Base-by-base conservation (phyloP, 1,284 basidiomycete genomes). In the Leccinum variabile region DNA sequence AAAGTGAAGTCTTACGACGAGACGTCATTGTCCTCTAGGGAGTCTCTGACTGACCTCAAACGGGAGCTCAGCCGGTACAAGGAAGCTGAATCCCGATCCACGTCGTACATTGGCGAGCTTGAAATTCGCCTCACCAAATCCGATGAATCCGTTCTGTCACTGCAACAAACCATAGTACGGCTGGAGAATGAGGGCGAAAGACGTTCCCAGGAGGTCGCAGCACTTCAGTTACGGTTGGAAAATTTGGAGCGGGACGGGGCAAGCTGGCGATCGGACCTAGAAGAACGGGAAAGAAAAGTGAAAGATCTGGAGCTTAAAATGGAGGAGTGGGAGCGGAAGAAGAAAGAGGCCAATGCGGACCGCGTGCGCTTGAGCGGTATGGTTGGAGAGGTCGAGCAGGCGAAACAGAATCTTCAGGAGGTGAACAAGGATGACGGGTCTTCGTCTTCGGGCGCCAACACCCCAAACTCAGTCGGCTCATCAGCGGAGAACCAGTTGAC, bases 71-170 rank as follows among this genome's bases (percentile, higher is more conserved):
- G 83, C 54, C 86, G 88, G 57, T 88, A 89, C 76, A 92, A 88
- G 72, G 92, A 97, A 58, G 77, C 82, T 2, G 93, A 96, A 68
- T 78, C 80, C 1, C 84, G 89, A 60, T 89, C 90, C 10, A 76
- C 84, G 50, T 83, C 87, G 66, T 97, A 98, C 76, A 95, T 98
- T 62, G 80, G 86, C n/a, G 95, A 96, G 60, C 83, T 99, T 22
- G 97, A 99, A 76, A 80, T 83, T 54, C 89, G 93, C 30, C 82
- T 98, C 11, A 80, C 88, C 18, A 88, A 87, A 54, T 85, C 92
- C 2, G 94, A 97, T 67, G 88, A 92, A 67, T 89, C 88, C 22
- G 81, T 91, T 11, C 77, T 89, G 2, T 76, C 78, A 9, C 81
- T 98, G 3, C 84, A 88, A 37, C 83, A 82, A 46, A 88, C 85